Conservation (phyloP, 73 alveolate species). For the Durusdinium trenchii region DNA sequence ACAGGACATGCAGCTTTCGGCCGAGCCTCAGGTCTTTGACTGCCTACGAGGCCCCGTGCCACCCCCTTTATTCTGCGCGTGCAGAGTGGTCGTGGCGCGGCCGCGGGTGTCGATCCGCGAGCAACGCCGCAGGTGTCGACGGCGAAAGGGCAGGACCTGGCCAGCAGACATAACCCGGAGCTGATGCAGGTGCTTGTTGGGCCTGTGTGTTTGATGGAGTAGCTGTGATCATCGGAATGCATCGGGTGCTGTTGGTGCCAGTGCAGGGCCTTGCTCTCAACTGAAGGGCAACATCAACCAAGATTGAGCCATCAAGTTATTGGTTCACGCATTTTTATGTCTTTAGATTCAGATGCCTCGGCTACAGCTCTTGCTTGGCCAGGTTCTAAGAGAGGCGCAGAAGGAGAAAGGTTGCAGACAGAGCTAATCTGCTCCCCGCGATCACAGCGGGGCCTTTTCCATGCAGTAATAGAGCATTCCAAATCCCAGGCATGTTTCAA, state of each 20-base stretch:
- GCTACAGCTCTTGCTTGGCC: not conserved
- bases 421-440: not conserved
- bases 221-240: not conserved
- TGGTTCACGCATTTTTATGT: not conserved
- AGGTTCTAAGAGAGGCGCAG: slow-evolving; percentile 92
- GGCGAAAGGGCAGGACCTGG: slow-evolving; percentile 76
- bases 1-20: not conserved
- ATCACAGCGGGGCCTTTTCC: too few species aligned
- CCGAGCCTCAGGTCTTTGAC: slow-evolving; percentile 39
- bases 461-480: too few species aligned
- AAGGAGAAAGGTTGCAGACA: slow-evolving; percentile 79
- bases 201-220: not conserved
- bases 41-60: slow-evolving; percentile 46
- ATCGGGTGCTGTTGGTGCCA: not conserved
- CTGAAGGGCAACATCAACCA: too few species aligned
- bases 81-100: not conserved
- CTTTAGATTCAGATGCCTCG: not conserved
- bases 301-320: not conserved
- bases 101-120: not conserved
- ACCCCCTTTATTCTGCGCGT: not conserved
- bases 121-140: slow-evolving; percentile 20
- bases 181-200: slow-evolving; percentile 61
- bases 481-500: too few species aligned
- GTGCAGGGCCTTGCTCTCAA: too few species aligned
- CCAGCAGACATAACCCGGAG: slow-evolving; percentile 86